Evolutionary conservation across 352 stramenopile species (phyloP), one percentile per base, ranked within the genome.

Genomic region (Phytophthora idaei): DNA sequence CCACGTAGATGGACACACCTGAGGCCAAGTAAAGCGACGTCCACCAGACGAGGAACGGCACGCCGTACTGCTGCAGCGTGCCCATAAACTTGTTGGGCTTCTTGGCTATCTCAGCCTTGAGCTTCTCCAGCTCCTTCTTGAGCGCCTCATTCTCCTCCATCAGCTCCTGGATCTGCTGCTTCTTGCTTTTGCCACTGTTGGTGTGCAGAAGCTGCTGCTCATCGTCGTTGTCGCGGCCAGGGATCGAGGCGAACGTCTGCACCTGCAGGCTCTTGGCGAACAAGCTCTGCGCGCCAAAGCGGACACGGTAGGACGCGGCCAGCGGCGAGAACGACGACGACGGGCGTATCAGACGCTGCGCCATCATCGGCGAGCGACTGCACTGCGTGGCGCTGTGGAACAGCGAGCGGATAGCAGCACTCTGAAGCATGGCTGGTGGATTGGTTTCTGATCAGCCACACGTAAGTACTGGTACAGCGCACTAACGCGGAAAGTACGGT

Each of bases 31-130:
- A 96, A 12, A 94, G 80, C 21, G 72, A 80, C 12, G 79, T 89
- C 89, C 89, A 95, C 86, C 87, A 96, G 46, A 83, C 54, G 47
- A 95, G 55, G 70, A 96, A 95, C 42, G 89, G 89, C 70, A 94
- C 63, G 53, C 89, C 89, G 58, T 94, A 94, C 69, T 94, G 77
- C 78, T 90, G 87, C 66, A 95, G 83, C 49, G 81, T 90, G 6
- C 69, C 71, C 68, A 95, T 69, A 58, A 96, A 87, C 66, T 88
- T 88, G 46, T 81, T 86, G 15, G 81, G 81, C 58, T 93, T 93
- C 71, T 90, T 90, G 59, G 58, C 60, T n/a, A 59, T 37, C 41
- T 76, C 71, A 12, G 56, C 47, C 64, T 79, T 73, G 29, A 95
- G 78, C 57, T 78, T 74, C 7, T 76, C 77, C 25, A 94, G 57